Conservation (phyloP, 129 eudicot species). For the Lactuca saligna region DNA sequence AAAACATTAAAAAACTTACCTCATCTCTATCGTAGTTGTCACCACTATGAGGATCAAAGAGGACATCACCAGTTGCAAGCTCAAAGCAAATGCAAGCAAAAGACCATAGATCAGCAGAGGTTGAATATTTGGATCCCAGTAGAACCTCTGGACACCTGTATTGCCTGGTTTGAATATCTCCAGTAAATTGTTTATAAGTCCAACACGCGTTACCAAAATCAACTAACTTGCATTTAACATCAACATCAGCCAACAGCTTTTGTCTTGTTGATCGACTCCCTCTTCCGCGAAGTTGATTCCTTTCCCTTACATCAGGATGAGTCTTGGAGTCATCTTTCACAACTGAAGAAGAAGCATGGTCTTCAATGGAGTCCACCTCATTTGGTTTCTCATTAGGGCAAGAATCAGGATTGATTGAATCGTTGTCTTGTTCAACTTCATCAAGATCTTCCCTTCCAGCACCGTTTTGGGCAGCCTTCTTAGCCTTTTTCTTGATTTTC, state of each 20-base stretch:
- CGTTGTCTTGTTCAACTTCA: conserved; percentile 48
- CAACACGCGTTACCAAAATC: conserved; percentile 98
- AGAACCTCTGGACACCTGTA: conserved; percentile 94
- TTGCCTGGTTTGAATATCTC: conserved; percentile 92
- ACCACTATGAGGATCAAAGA: conserved; percentile 94
- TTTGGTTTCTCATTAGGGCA: conserved; percentile 37
- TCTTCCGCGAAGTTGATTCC: conserved; percentile 48
- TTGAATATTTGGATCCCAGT: conserved; percentile 83
- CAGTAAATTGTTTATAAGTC: conserved; percentile 86
- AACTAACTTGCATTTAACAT: conserved; percentile 76
- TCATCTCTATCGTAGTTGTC: conserved; percentile 90
- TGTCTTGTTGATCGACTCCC: conserved; percentile 60
- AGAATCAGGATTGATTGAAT: conserved; percentile 41
- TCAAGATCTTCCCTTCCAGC: conserved; percentile 44
- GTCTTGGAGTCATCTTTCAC: conserved; percentile 30
- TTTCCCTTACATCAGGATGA: conserved; percentile 30
- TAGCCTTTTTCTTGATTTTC: conserved; percentile 71
- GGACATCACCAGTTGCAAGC: conserved; percentile 93
- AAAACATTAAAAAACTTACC: conserved; percentile 36
- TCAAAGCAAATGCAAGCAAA: conserved; percentile 97
- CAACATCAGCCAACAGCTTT: conserved; percentile 59
- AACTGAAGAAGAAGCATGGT: conserved; percentile 24
- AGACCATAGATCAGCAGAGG: conserved; percentile 94
- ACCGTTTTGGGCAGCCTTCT: conserved; percentile 64
- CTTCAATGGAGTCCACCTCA: conserved; percentile 38